Percentiles rank a stretch among this genome's conserved stretches.
These are phyloP conservation scores for Lunularia cruciata DNA, from an alignment of 225 moss, liverwort and hornwort species.

Conservation along the genomic window DNA sequence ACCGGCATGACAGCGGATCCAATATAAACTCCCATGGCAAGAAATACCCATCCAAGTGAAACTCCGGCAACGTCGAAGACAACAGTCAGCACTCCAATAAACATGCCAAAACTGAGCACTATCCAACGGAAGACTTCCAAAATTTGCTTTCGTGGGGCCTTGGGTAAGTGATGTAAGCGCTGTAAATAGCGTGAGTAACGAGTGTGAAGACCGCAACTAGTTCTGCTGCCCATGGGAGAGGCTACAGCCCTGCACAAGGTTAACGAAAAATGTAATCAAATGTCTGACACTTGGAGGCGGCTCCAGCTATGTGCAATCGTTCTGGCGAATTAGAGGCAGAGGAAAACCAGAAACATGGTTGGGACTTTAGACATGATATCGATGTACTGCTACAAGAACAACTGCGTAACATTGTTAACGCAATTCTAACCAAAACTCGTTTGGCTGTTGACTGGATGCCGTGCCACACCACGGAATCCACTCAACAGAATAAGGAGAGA, in stretches of 20 bases:
- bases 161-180: slow-evolving; percentile 89
- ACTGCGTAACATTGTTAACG: too few species aligned
- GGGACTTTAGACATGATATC: too few species aligned
- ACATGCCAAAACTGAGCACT: slow-evolving; percentile 62
- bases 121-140: slow-evolving; percentile 61
- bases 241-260: slow-evolving; percentile 76
- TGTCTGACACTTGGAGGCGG: neutral
- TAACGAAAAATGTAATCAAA: neutral
- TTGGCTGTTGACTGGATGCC: too few species aligned
- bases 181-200: slow-evolving; percentile 86
- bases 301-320: too few species aligned
- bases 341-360: too few species aligned
- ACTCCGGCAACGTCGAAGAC: slow-evolving; percentile 72
- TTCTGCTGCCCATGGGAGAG: slow-evolving; percentile 90
- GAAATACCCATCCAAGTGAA: slow-evolving; percentile 89
- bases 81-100: slow-evolving; percentile 89
- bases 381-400: too few species aligned
- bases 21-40: slow-evolving; percentile 95
- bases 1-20: slow-evolving; percentile 93
- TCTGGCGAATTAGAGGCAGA: too few species aligned
- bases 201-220: slow-evolving; percentile 88
- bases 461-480: neutral
- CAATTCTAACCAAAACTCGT: too few species aligned
- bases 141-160: slow-evolving; percentile 73
- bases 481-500: neutral